These are phyloP conservation scores for Talaromyces adpressus DNA, from an alignment of 495 filamentous ascomycete species.

Conservation along the genomic window DNA sequence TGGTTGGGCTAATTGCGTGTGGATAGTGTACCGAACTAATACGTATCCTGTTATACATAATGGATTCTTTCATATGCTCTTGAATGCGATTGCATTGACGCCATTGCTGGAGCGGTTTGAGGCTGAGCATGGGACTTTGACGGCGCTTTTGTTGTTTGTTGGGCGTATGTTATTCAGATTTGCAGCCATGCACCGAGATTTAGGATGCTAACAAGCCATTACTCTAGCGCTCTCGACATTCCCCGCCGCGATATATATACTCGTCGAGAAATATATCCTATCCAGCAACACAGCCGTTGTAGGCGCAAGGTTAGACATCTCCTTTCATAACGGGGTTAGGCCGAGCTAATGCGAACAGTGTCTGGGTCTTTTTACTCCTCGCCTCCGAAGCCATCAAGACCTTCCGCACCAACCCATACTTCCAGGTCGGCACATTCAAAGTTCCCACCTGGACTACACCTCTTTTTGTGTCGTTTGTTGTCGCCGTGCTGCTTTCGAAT, in stretches of 20 bases:
- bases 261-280: constrained; percentile 62
- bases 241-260: constrained; percentile 63
- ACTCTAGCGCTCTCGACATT: constrained; percentile 72
- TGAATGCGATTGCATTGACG: constrained; percentile 73
- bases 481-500: constrained; percentile 67
- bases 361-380: constrained; percentile 87
- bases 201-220: constrained; percentile 11
- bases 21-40: constrained; percentile 84
- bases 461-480: constrained; percentile 60
- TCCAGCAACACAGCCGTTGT: constrained; percentile 60
- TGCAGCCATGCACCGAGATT: not conserved
- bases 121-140: constrained; percentile 86
- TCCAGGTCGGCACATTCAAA: constrained; percentile 59
- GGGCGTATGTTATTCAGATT: constrained; percentile 77
- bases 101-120: constrained; percentile 91
- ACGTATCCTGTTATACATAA: constrained; percentile 86
- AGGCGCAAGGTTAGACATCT: constrained; percentile 66
- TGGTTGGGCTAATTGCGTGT: not conserved
- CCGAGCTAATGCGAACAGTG: constrained; percentile 36
- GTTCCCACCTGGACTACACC: constrained; percentile 92
- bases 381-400: constrained; percentile 78
- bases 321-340: not conserved
- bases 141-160: constrained; percentile 72
- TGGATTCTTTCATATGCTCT: constrained; percentile 67
- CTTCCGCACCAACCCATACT: constrained; percentile 64